These are phyloP conservation scores for Quercus engelmannii DNA, from an alignment of 306 rosid species.

Conservation along the genomic window DNA sequence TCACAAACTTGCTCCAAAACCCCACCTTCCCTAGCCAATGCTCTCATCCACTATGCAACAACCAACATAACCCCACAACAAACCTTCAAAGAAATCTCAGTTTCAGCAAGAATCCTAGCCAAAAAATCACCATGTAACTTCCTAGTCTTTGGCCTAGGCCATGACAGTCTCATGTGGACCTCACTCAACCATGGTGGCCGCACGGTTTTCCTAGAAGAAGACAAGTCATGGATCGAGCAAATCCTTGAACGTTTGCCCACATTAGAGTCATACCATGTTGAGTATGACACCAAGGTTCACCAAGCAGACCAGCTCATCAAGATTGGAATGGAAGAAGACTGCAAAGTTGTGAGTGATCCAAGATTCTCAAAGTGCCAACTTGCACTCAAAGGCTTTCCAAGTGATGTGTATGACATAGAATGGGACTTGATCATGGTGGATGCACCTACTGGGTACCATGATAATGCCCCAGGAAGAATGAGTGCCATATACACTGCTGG, in stretches of 20 bases:
- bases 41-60: conserved; percentile 80
- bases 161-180: conserved; percentile 93
- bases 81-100: conserved; percentile 65
- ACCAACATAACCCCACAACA: conserved; percentile 90
- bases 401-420: conserved; percentile 61
- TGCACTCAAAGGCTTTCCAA: conserved; percentile 65
- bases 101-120: conserved; percentile 54
- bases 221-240: conserved; percentile 68
- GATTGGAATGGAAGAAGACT: conserved; percentile 44
- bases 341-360: conserved; percentile 61
- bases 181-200: conserved; percentile 86
- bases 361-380: conserved; percentile 65
- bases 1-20: conserved; percentile 56
- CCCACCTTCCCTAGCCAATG: conserved; percentile 67
- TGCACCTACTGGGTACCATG: conserved; percentile 83
- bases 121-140: conserved; percentile 85
- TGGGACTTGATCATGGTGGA: conserved; percentile 99
- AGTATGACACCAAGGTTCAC: conserved; percentile 68
- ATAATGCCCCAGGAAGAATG: conserved; percentile 90
- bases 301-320: conserved; percentile 56
- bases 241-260: conserved; percentile 43
- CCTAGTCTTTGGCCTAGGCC: conserved; percentile 82
- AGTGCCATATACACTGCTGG: conserved; percentile 89
- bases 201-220: conserved; percentile 83
- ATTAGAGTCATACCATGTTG: conserved; percentile 67